Evolutionary conservation across 805 yeast genomes (phyloP), one percentile per base, ranked within the genome.

Genomic region (Pichia pseudocactophila): DNA sequence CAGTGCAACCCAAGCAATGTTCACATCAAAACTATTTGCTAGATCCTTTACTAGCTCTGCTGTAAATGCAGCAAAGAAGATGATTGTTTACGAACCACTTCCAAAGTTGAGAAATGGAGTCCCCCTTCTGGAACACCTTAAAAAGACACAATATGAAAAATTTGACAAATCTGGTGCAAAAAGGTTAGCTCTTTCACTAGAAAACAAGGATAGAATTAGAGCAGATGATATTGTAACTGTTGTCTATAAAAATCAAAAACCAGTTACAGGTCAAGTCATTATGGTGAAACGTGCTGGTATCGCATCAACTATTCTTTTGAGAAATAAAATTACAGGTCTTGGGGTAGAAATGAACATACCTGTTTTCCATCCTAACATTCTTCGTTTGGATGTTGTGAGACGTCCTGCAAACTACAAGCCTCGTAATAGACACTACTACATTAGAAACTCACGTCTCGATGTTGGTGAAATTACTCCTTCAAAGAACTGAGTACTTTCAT

Each of bases 351-450:
- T 81, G 48, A 71, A 90, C 48, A 76, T 88, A 37, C 89, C 90
- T 25, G 64, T 90, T 20, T 90, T 71, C 68, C 82, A 82, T 48
- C 96, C 97, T 7, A 69, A 77, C 42, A 71, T 92, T 43, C 74
- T 78, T 48, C 76, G 81, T 61, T 70, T 90, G 41, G 97, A 89
- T 63, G 62, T 88, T 32, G 62, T 90, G 48, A 74, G 83, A 62
- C 80, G 80, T 62, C 90, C 95, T 31, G 62, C 66, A 49, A 75
- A 73, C 56, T 80, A 86, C 63, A 77, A 82, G 69, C 70, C 73
- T 48, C 78, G 95, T 74, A 77, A 78, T 65, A 90, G 86, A 70
- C 90, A 87, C 54, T 89, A 82, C 71, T 92, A 86, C 65, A 82
- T 92, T 57, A 82, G 96, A 67, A 82, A 74, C 62, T 71, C 81